Percentiles rank a stretch among this genome's conserved stretches.
phyloP scores from a whole-genome alignment of 164 flowering plant species.

The Macadamia tetraphylla region DNA sequence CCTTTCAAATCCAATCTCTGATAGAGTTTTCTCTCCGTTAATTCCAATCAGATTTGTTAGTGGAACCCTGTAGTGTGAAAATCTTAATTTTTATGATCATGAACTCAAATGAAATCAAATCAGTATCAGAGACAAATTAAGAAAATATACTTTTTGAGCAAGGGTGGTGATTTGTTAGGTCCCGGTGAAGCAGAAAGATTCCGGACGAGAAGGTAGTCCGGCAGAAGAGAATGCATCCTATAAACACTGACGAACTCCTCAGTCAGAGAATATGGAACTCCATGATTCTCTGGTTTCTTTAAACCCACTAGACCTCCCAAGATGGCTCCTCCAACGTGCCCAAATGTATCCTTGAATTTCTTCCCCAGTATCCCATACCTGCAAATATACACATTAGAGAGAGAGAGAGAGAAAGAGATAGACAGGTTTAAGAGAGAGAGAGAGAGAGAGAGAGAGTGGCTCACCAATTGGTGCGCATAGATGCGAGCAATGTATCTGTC shows the following conservation, averaged over 20 bases:
- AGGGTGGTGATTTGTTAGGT: constrained; percentile 18
- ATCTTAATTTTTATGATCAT: too few relatives aligned
- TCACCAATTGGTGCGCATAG: constrained; percentile 48
- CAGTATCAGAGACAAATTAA: not conserved
- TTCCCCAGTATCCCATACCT: constrained; percentile 59
- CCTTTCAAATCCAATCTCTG: constrained; percentile 34
- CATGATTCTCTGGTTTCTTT: constrained; percentile 37
- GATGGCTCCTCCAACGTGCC: constrained; percentile 26
- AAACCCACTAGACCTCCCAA: constrained; percentile 45
- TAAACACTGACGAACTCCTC: constrained; percentile 50
- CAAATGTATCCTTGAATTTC: constrained; percentile 38
- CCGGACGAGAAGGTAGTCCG: constrained; percentile 28
- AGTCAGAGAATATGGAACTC: constrained; percentile 47
- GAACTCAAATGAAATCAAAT: too few relatives aligned
- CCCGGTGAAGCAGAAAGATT: constrained; percentile 9
- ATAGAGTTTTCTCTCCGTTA: constrained; percentile 33
- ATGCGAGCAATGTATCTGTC: constrained; percentile 38
- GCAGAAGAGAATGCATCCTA: constrained; percentile 47
- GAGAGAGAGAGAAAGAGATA: not conserved
- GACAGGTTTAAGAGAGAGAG: not conserved
- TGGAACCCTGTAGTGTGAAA: constrained; percentile 20
- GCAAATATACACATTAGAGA: not conserved
- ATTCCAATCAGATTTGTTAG: constrained; percentile 36
- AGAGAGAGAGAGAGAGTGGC: not conserved
- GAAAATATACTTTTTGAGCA: constrained; percentile 20